These are phyloP conservation scores for Spergularia azorica DNA, from an alignment of 179 eudicot species.

Conservation along the genomic window DNA sequence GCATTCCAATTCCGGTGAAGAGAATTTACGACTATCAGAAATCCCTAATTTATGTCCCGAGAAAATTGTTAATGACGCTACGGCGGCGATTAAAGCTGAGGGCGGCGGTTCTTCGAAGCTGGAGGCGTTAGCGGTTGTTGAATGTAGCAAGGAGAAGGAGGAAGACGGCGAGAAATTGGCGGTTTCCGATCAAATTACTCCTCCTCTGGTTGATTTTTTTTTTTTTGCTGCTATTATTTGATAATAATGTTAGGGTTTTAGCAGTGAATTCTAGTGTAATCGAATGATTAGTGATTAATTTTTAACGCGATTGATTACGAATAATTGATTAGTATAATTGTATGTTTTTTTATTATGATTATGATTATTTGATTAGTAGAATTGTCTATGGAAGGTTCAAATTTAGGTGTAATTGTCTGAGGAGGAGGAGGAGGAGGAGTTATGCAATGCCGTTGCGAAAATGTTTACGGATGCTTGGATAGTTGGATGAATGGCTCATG, in stretches of 20 bases:
- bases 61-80: not conserved
- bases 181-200: not conserved
- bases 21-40: not conserved
- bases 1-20: not conserved
- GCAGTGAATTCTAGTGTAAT: not conserved
- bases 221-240: not conserved
- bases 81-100: conserved; percentile 7
- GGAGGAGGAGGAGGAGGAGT: not conserved
- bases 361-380: not conserved
- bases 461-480: not conserved
- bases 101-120: not conserved
- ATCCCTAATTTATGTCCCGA: conserved; percentile 22
- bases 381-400: no score
- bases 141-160: not conserved
- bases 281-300: not conserved
- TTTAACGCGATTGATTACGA: not conserved
- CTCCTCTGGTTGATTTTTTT: conserved; percentile 20
- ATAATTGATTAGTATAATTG: not conserved
- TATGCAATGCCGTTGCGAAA: not conserved
- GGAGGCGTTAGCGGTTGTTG: conserved; percentile 9
- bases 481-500: conserved; percentile 4
- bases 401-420: not conserved
- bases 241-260: no score
- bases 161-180: conserved; percentile 10
- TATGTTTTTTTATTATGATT: not conserved